Evolutionary conservation across 1,139 yeast genomes (phyloP).

Genomic region (Maudiozyma humilis): DNA sequence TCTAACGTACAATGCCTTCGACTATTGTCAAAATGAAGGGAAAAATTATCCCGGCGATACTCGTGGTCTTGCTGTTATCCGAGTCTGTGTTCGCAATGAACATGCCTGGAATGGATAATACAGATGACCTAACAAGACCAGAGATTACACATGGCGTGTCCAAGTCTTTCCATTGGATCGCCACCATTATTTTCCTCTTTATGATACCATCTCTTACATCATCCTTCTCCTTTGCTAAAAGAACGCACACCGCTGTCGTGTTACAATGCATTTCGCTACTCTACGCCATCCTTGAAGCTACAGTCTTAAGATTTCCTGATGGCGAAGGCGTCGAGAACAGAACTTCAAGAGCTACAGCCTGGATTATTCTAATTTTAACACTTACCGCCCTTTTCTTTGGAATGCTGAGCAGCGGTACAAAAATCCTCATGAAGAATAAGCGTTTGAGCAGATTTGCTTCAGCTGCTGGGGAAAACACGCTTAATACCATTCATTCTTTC

Average conservation of each 20-base stretch:
- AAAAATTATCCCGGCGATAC: no score
- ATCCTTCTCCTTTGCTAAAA: slow-evolving; percentile 47
- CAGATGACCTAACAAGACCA: slow-evolving; percentile 28
- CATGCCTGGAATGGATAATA: slow-evolving; percentile 29
- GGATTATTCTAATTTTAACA: slow-evolving; percentile 46
- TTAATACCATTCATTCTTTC: slow-evolving; percentile 36
- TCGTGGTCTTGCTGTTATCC: no score
- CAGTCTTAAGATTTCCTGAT: slow-evolving; percentile 55
- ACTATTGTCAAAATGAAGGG: no score
- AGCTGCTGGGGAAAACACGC: slow-evolving; percentile 26
- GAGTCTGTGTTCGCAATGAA: no score
- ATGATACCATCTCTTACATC: slow-evolving; percentile 50
- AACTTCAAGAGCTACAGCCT: slow-evolving; percentile 57
- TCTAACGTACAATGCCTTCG: no score
- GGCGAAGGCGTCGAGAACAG: slow-evolving; percentile 54
- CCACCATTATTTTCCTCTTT: slow-evolving; percentile 40
- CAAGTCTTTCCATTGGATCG: slow-evolving; percentile 58
- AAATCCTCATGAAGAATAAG: slow-evolving; percentile 33
- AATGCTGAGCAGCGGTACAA: slow-evolving; percentile 35
- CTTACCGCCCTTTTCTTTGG: slow-evolving; percentile 47
- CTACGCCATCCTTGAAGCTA: slow-evolving; percentile 48
- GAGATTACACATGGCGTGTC: slow-evolving; percentile 39
- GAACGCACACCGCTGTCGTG: slow-evolving; percentile 39
- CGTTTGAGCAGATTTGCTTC: slow-evolving; percentile 26
- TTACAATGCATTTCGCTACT: slow-evolving; percentile 42